Base-by-base conservation (phyloP, 2,329 filamentous ascomycete species). In the Fusarium temperatum region DNA sequence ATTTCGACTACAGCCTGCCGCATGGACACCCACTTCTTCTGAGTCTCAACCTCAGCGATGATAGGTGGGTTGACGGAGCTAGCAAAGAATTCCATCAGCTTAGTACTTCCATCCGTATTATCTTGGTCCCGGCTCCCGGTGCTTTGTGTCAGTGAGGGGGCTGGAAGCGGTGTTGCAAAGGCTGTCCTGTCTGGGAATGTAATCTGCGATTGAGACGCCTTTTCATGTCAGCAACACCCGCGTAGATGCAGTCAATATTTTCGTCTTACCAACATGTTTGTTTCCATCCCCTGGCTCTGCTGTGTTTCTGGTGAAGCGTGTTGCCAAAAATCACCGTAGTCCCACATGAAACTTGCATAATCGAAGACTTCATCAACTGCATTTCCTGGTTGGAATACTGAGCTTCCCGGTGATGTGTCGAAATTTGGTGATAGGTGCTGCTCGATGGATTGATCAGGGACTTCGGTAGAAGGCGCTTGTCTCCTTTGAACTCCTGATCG, bases 61-160 rank as follows among this genome's bases (percentile, higher is more conserved):
- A 89, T 88, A 2, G 86, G 87, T 11, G 87, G 86, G n/a, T 85
- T 85, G 22, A 86, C 83, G 6, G 86, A 84, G 45, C 82, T 82
- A 24, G 84, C 78, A 64, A 88, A 88, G 61, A 86, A 87, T 48
- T 87, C 84, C 68, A 88, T 81, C 5, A 88, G 77, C 18, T 80
- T 78, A 4, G 80, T 74, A 36, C 66, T 72, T 13, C 42, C 68
- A 24, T 67, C 53, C 13, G 63, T 68, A 5, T 48, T 12, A 3
- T 58, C 44, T 9, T 56, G 74, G 1, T 66, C 72, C n/a, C 66
- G 68, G 36, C 70, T 74, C 24, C 67, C 69, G n/a, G 69, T 73
- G 47, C 77, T 78, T 20, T 74, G 75, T 2, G 66, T 41, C 14
- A 77, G 44, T 38, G 75, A 78, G 13, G 75, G 66, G 3, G 72